These are phyloP conservation scores for Calonectria pauciramosa DNA, from an alignment of 2,329 filamentous ascomycete genomes.

Conservation along the genomic window DNA sequence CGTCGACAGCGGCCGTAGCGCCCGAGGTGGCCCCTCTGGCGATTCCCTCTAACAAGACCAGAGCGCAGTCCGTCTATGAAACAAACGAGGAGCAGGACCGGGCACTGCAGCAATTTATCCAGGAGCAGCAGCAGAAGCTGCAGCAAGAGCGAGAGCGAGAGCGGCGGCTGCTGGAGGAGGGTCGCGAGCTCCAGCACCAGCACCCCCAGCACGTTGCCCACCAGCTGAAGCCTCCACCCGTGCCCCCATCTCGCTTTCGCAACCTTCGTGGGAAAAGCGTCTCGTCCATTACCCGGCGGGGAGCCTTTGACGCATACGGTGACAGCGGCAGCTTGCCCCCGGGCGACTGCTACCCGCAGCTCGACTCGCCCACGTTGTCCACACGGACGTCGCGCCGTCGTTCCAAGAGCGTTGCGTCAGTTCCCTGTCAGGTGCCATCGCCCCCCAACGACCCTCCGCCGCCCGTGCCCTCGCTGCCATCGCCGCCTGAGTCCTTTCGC, in stretches of 20 bases:
- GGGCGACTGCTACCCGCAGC: conserved; percentile 42
- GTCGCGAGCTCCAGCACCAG: conserved; percentile 20
- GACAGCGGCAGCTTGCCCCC: conserved; percentile 32
- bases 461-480: conserved; percentile 8
- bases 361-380: conserved; percentile 38
- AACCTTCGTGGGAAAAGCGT: conserved; percentile 53
- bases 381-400: conserved; percentile 33
- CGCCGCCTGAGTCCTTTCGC: conserved; percentile 19
- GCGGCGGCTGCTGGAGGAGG: conserved; percentile 20
- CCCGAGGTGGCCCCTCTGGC: conserved; percentile 26
- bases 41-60: neutral
- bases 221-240: conserved; percentile 36
- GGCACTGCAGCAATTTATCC: conserved; percentile 23
- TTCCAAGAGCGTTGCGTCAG: conserved; percentile 44
- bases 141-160: conserved; percentile 22
- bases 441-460: conserved; percentile 16
- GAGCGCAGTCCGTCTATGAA: neutral
- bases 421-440: conserved; percentile 28
- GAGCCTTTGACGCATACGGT: conserved; percentile 48
- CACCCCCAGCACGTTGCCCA: conserved; percentile 22
- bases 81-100: conserved; percentile 6
- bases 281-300: conserved; percentile 42
- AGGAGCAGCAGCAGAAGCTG: conserved; percentile 30
- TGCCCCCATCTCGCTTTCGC: conserved; percentile 49
- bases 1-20: conserved; percentile 21